Base-by-base conservation (phyloP, 2,329 filamentous ascomycete species). In the Macroventuria anomochaeta region DNA sequence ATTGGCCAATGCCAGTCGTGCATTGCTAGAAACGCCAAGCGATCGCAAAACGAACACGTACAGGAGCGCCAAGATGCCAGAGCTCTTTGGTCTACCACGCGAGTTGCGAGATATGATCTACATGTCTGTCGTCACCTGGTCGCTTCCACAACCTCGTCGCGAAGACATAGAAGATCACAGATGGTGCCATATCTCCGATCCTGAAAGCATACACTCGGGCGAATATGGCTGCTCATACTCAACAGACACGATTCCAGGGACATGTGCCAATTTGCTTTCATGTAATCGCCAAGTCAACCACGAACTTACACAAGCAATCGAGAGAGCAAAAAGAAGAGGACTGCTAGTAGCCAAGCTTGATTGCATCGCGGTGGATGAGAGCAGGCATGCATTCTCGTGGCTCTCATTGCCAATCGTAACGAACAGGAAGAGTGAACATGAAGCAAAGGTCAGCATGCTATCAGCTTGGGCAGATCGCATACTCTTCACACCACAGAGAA, bases 31-130 rank as follows among this genome's bases (percentile, higher is more conserved):
- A 5, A 39, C 15, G 29, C 11, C 11, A 18, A 36, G 13, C n/a
- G 7, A 15, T 31, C 7, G 8, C 23, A 11, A 13, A 20, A 26
- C 21, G 11, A 26, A 2, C 18, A 17, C 18, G 21, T 15, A 25
- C 7, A 21, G 21, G 7, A 15, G 3, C 7, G 21, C 12, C 44
- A 34, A 23, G 3, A 54, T 54, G 51, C 34, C 44, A 17, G 32
- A 23, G 4, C 67, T 74, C 46, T 46, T 71, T 13, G 50, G 55
- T 21, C 57, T 73, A 7, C 71, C 71, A 8, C 61, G 70, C 13
- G 71, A 74, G 55, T 40, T 74, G 37, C 64, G 71, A 13, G 71
- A 74, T 33, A 61, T 69, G 56, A 67, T 74, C 31, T 73, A 73
- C 55, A 57, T 50, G 29, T 62, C 63, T 20, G 37, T 73, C 23